Percentiles rank a stretch among this genome's conserved stretches.
phyloP scores from a whole-genome alignment of 1,284 basidiomycete species.

The Heterobasidion parviporum region DNA sequence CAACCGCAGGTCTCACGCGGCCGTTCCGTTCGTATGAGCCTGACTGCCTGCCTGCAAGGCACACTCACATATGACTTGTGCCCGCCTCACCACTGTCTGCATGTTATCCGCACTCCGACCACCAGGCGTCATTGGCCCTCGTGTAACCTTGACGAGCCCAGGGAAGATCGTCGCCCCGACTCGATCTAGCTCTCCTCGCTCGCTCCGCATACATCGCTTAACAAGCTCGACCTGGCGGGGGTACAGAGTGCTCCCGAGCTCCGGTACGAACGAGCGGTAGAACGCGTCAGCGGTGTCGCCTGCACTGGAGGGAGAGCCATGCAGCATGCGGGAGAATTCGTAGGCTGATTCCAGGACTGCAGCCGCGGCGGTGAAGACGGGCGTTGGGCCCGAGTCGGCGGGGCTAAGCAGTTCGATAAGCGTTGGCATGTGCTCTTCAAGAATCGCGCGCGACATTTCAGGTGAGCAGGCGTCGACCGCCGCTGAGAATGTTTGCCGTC shows the following conservation, averaged over 20 bases:
- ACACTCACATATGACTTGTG: conserved; percentile 79
- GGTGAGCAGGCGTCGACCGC: conserved; percentile 68
- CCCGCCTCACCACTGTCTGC: conserved; percentile 69
- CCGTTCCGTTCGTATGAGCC: neutral
- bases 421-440: conserved; percentile 58
- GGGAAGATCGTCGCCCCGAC: conserved; percentile 80
- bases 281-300: conserved; percentile 55
- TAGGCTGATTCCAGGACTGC: conserved; percentile 63
- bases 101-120: conserved; percentile 37
- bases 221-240: conserved; percentile 71
- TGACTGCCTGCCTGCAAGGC: conserved; percentile 33
- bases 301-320: conserved; percentile 52
- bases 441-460: conserved; percentile 54
- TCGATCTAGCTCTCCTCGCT: conserved; percentile 57
- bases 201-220: conserved; percentile 67
- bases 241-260: conserved; percentile 57
- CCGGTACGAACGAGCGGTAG: conserved; percentile 76
- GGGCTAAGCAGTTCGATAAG: conserved; percentile 41
- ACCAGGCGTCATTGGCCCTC: conserved; percentile 25
- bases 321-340: conserved; percentile 74
- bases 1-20: neutral
- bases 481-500: conserved; percentile 76
- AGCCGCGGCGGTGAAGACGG: conserved; percentile 33
- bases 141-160: conserved; percentile 71
- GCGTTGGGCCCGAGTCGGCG: conserved; percentile 23